Base-by-base conservation (phyloP, 2,329 filamentous ascomycete genomes). In the Xylogone sp. region DNA sequence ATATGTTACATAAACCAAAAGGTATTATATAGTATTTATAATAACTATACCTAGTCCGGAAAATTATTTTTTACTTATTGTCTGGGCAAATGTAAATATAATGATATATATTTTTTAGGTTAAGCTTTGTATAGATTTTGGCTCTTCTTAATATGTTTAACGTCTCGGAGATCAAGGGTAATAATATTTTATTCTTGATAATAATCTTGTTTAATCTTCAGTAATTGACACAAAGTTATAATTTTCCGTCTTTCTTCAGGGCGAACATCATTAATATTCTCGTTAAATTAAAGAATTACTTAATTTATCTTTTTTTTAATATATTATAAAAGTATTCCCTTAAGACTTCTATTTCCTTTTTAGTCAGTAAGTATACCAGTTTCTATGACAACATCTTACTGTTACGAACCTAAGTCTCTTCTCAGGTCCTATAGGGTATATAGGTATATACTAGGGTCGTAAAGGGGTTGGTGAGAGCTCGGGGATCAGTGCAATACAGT, bases 151-250 rank as follows among this genome's bases (percentile, higher is more conserved):
- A 39, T 1, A 52, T 19, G 24, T 62, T 49, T 22, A 66, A 48
- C 0, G 62, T 65, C 48, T 73, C 61, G 12, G 46, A 50, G 42
- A 72, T 68, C 2, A 69, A 50, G 0, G 58, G 66, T 19, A 70
- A 48, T 2, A 58, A 55, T 53, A 68, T 68, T 1, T 58, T 46
- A 52, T 71, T 60, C 56, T 71, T 69, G 20, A 62, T 60, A 3
- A 61, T 71, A 18, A 69, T 53, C 0, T 53, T 51, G 47, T 72
- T 73, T 1, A 72, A 54, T 0, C 34, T 53, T 47, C 59, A 46
- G 54, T 72, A 74, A 51, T 73, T 59, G 5, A 72, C 57, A 56
- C 56, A 71, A 42, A 72, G 49, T 20, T 56, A 53, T 8, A 68
- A 48, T 7, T 52, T 57, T 3, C 62, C 53, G 44, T 63, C 59